Conservation (phyloP, 2,329 filamentous ascomycete genomes). For the Talaromyces piceae region DNA sequence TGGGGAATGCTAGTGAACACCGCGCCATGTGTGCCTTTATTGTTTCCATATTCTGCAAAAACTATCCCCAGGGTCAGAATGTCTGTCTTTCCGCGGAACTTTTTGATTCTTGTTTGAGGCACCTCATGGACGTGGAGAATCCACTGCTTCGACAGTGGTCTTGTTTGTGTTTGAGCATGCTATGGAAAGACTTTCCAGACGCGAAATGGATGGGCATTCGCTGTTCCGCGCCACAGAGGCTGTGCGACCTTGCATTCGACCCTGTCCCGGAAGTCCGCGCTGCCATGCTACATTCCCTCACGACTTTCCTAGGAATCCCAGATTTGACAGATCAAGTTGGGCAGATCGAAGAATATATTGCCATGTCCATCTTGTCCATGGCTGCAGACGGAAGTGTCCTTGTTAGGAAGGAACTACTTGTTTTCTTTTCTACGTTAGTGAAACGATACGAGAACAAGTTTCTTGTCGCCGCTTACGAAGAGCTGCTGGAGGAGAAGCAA, state of each 20-base stretch:
- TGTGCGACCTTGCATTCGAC: constrained; percentile 75
- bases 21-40: constrained; percentile 99
- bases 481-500: constrained; percentile 75
- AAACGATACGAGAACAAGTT: constrained; percentile 89
- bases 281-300: constrained; percentile 87
- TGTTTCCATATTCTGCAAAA: constrained; percentile 92
- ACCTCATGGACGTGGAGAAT: constrained; percentile 79
- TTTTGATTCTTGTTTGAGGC: constrained; percentile 76
- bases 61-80: constrained; percentile 82
- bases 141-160: constrained; percentile 90
- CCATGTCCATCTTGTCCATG: constrained; percentile 83
- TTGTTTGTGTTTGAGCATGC: constrained; percentile 86
- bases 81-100: constrained; percentile 88
- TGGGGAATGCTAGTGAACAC: constrained; percentile 85
- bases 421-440: constrained; percentile 90
- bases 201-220: constrained; percentile 95
- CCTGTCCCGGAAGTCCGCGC: constrained; percentile 86
- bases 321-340: constrained; percentile 87
- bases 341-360: constrained; percentile 82
- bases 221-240: constrained; percentile 71
- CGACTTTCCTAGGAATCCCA: constrained; percentile 86
- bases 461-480: constrained; percentile 83
- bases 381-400: constrained; percentile 88
- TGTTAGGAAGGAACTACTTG: constrained; percentile 84
- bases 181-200: constrained; percentile 85